Conservation (phyloP, 148 eudicot genomes). For the Rhododendron ferrugineum region DNA sequence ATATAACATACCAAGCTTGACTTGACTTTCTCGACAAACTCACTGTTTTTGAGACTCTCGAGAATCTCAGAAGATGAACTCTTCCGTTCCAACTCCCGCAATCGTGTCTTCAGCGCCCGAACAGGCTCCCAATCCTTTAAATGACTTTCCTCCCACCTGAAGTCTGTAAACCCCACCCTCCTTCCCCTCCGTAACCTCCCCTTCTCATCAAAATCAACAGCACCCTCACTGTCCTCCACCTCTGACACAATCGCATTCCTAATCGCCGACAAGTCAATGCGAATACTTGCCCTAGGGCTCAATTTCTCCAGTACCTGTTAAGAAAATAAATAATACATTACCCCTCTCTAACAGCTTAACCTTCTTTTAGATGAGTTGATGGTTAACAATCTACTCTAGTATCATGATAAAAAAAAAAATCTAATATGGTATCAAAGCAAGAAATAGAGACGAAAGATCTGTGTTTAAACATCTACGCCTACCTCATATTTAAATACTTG, state of each 20-base stretch:
- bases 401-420: background rate
- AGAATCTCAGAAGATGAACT: constrained; percentile 61
- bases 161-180: constrained; percentile 40
- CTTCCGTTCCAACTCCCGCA: constrained; percentile 65
- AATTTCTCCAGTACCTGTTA: constrained; percentile 53
- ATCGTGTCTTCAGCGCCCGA: constrained; percentile 47
- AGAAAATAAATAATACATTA: background rate
- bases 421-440: background rate
- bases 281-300: constrained; percentile 51
- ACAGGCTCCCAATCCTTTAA: constrained; percentile 81
- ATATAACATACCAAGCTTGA: constrained; percentile 59
- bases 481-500: background rate
- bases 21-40: constrained; percentile 72
- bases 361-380: background rate
- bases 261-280: constrained; percentile 68
- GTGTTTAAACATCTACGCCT: background rate
- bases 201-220: constrained; percentile 23
- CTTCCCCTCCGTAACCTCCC: constrained; percentile 31
- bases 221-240: constrained; percentile 27
- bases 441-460: background rate
- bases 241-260: constrained; percentile 69
- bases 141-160: constrained; percentile 39
- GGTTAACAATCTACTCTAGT: background rate
- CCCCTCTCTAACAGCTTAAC: background rate
- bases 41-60: constrained; percentile 60